These are phyloP conservation scores for Lichtheimia corymbifera DNA, from an alignment of 371 early-diverging fungal species.

Conservation along the genomic window DNA sequence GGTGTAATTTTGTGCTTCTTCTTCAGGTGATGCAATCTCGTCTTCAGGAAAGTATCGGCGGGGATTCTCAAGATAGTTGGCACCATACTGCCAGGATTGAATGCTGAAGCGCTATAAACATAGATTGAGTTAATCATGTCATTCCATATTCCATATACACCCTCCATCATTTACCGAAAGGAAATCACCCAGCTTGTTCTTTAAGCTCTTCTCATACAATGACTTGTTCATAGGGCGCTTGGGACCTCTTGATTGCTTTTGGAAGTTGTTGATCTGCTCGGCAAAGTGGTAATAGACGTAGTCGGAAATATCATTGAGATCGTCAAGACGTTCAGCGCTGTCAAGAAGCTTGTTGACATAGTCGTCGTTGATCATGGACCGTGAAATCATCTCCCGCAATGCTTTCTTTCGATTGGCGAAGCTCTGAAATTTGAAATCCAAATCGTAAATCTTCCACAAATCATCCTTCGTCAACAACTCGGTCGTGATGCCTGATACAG, in stretches of 20 bases:
- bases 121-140: background rate
- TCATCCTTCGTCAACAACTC: constrained; percentile 70
- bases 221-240: constrained; percentile 46
- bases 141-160: background rate
- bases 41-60: constrained; percentile 64
- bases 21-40: constrained; percentile 50
- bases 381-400: constrained; percentile 44
- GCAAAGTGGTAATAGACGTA: constrained; percentile 74
- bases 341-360: constrained; percentile 51
- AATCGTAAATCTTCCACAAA: constrained; percentile 89
- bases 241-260: constrained; percentile 46
- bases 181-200: constrained; percentile 58
- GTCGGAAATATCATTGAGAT: constrained; percentile 73
- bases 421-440: constrained; percentile 77
- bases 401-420: constrained; percentile 60
- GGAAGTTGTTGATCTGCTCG: constrained; percentile 55
- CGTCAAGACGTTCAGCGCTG: constrained; percentile 65
- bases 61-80: constrained; percentile 58
- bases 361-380: constrained; percentile 49
- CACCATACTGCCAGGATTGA: constrained; percentile 65
- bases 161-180: constrained; percentile 41
- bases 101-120: constrained; percentile 48
- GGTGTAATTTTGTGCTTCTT: constrained; percentile 64
- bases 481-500: constrained; percentile 33
- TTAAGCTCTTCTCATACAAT: constrained; percentile 32